phyloP scores from a whole-genome alignment of 1,284 basidiomycete genomes.

The Leccinum angustisporum region DNA sequence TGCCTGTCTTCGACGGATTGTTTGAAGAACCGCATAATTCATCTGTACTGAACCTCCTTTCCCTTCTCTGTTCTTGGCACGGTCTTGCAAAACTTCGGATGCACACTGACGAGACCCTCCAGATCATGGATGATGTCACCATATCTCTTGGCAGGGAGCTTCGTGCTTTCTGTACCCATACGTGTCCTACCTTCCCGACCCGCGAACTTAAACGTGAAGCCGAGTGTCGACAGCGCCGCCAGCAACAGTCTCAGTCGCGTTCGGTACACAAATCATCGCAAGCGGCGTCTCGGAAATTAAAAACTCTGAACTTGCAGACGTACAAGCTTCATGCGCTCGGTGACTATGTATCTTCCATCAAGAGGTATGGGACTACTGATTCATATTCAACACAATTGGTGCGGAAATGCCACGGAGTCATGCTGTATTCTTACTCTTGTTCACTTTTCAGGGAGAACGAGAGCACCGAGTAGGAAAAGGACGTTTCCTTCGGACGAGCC shows the following conservation, averaged over 20 bases:
- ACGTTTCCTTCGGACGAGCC: neutral
- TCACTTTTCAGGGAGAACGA: neutral
- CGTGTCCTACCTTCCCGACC: neutral
- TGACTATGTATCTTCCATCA: neutral
- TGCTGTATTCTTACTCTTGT: neutral
- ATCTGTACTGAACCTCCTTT: neutral
- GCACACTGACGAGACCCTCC: neutral
- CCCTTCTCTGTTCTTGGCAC: neutral
- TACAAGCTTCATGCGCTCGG: neutral
- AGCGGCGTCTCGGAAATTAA: neutral
- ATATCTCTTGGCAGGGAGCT: neutral
- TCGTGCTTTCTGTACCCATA: neutral
- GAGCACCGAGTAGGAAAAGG: neutral
- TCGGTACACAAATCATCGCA: neutral
- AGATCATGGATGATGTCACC: neutral
- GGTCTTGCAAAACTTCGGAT: neutral
- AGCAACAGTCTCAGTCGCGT: neutral
- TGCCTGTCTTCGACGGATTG: neutral
- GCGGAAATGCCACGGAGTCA: neutral
- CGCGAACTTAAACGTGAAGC: neutral
- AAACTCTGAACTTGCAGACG: neutral
- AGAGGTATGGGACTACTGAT: neutral
- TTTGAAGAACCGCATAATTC: neutral
- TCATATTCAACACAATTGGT: neutral
- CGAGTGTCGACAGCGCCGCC: neutral